Evolutionary conservation across 139 green algal genomes (phyloP), one percentile per base, ranked within the genome.

Genomic region (Yamagishiella unicocca): DNA sequence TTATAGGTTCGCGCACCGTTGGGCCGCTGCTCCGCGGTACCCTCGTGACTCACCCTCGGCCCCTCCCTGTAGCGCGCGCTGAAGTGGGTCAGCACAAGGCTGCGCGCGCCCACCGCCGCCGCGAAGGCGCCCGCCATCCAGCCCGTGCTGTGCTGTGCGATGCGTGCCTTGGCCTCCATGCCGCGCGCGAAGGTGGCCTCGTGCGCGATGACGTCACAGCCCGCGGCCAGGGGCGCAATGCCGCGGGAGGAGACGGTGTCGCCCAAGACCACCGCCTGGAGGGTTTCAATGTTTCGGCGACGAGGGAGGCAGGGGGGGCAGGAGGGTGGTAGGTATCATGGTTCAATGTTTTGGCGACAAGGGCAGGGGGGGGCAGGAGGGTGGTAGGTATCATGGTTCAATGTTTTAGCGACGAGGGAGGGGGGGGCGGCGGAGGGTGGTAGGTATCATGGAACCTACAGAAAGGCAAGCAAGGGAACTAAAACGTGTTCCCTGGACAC

Each of bases 31-130:
- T 58, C 12, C 12, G 8, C 24, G 55, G 55, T 4, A 22, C 55
- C 55, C 55, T 67, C 55, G n/a, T n/a, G 14, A 74, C 66, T 45
- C 80, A 64, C 42, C 64, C n/a, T 50, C 7, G 40, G 64, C 29
- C 31, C 67, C 33, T 70, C 82, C 22, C 66, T 31, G 90, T 96
- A 98, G 38, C 97, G 90, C 14, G 91, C 92, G 31, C 80, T 94
- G 90, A 99, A 99, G 93, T 99, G 97, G 24, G 97, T 99, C 1
- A 99, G 93, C 71, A 99, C 93, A 14, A 99, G 92, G 6, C 35
- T 43, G 12, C 91, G 89, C 17, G 97, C 97, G 10, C 87, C 45
- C n/a, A 99, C 85, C 2, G 58, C 79, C 4, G 66, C 64, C 0
- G 96, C 97, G 94, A 99, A 99, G 4, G 71, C 80, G 45, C 97